Base-by-base conservation (phyloP, 345 rosid species). In the Gossypioides kirkii region DNA sequence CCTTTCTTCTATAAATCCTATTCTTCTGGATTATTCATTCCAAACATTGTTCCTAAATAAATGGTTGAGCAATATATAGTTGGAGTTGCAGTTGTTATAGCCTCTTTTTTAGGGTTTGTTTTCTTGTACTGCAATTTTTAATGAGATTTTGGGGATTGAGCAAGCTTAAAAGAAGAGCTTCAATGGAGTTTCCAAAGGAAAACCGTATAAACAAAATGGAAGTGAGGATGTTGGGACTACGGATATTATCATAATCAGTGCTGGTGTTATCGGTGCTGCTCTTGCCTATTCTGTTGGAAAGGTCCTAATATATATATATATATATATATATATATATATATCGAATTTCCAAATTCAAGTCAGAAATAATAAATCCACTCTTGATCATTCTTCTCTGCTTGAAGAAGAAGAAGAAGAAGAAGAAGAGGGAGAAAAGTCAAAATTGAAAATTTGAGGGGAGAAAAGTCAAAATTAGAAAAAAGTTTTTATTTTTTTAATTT, bases 251-350 rank as follows among this genome's bases (percentile, higher is more conserved):
- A 80, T 86, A 8, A 82, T 87, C 42, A 81, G 87, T 0, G 83
- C 80, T 16, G 84, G 84, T 0, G 83, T 85, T 47, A 84, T 89
- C 1, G 89, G 90, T 17, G 77, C 89, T 2, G 91, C 88, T 52
- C 89, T 87, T 32, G 91, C 91, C 28, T 69, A 80, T 70, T 47
- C 88, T 10, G 87, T 89, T 23, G 87, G 59, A 62, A 85, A 85
- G 86, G 46, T 53, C 47, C 11, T 11, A 0, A 43, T 52, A 32
- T 32, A 32, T 32, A 25, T 25, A 25, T 25, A 25, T 25, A 25
- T 25, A 25, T 25, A 32, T 4, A 32, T n/a, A n/a, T n/a, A n/a
- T n/a, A n/a, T n/a, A n/a, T n/a, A n/a, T 32, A 32, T 0, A 32
- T 32, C 0, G 2, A 25, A 36, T 1, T 53, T 52, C 14, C 14